Evolutionary conservation across 2,329 filamentous ascomycete species (phyloP).

Genomic region (Aspergillus tubingensis): DNA sequence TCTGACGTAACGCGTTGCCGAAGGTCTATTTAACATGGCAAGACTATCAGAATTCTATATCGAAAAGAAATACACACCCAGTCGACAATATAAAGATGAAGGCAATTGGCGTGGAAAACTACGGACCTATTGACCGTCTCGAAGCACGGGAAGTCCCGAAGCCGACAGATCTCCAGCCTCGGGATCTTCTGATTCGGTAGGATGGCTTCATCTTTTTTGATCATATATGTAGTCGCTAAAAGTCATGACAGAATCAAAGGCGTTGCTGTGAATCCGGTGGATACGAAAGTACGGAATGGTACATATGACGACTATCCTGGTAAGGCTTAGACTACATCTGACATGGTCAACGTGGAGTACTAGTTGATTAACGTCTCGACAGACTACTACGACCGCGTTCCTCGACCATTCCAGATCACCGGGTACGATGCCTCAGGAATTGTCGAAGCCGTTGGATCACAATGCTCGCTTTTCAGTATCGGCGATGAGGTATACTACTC

Average conservation of each 20-base stretch:
- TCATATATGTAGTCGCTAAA: not conserved
- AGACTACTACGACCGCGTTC: constrained; percentile 38
- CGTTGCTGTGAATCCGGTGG: constrained; percentile 43
- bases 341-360: not conserved
- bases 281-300: constrained; percentile 39
- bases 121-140: constrained; percentile 21
- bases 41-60: not conserved
- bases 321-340: not conserved
- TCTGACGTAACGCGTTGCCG: not conserved
- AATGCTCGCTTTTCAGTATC: constrained; percentile 38
- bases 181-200: constrained; percentile 40
- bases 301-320: constrained; percentile 41
- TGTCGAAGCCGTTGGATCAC: constrained; percentile 37
- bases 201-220: not conserved
- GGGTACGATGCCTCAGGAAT: constrained; percentile 49
- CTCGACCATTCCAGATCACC: constrained; percentile 39
- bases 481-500: constrained; percentile 51
- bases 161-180: constrained; percentile 31
- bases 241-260: constrained; percentile 34
- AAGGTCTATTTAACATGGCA: not conserved
- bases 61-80: no score
- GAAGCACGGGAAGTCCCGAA: constrained; percentile 22
- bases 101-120: constrained; percentile 20
- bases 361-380: not conserved
- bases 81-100: not conserved